Conservation (phyloP, 2,329 filamentous ascomycete species). For the Hypocrella siamensis region DNA sequence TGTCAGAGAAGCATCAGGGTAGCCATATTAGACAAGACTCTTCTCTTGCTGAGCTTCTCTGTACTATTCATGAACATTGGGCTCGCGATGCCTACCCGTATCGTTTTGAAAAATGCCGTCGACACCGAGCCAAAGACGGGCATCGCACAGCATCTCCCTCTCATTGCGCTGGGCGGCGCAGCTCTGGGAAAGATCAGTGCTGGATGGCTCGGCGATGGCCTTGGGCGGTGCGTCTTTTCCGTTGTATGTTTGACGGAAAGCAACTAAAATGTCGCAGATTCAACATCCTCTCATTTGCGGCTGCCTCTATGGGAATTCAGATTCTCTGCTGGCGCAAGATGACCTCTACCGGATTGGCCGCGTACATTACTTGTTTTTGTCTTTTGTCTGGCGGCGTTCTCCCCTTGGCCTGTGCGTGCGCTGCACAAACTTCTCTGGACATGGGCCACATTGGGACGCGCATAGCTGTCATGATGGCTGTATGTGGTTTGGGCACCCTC, state of each 20-base stretch:
- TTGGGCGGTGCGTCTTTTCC: conserved; percentile 19
- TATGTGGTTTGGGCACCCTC: conserved; percentile 12
- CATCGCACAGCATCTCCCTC: conserved; percentile 22
- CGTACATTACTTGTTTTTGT: conserved; percentile 13
- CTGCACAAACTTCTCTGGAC: conserved; percentile 14
- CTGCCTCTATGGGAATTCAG: conserved; percentile 9
- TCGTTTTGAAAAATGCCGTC: conserved; percentile 33
- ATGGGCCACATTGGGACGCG: conserved; percentile 14
- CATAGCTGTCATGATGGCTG: conserved; percentile 16
- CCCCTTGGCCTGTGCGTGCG: conserved; percentile 16
- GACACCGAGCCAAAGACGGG: conserved; percentile 11
- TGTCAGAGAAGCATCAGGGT: conserved; percentile 9
- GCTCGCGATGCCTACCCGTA: conserved; percentile 15
- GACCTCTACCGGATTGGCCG: conserved; percentile 6
- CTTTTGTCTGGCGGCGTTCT: conserved; percentile 17
- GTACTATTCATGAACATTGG: conserved; percentile 14
- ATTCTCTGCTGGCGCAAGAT: conserved; percentile 14
- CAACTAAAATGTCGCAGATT: conserved; percentile 12
- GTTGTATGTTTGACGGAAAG: neutral
- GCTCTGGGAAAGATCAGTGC: conserved; percentile 34
- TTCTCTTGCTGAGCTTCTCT: conserved; percentile 8
- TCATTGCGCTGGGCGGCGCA: conserved; percentile 44
- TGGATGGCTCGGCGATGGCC: conserved; percentile 33
- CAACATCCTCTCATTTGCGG: conserved; percentile 20
- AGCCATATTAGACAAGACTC: conserved; percentile 10